A percentile compares a stretch with the other conserved stretches of the same genome.
Conservation (phyloP, 2,329 filamentous ascomycete species). For the Fusarium clavum region DNA sequence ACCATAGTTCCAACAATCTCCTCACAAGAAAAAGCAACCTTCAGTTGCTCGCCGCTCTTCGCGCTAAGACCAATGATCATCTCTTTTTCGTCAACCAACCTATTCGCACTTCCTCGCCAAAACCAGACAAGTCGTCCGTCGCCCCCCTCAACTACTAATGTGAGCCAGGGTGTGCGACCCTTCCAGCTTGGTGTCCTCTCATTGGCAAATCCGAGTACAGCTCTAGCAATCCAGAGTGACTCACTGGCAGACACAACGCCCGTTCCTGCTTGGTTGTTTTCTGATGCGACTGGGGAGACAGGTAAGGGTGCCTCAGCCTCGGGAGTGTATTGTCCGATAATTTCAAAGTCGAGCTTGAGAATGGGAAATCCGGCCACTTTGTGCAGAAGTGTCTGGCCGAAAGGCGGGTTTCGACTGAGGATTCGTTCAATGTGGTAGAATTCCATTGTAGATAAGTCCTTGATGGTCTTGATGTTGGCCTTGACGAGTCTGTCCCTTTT, state of each 20-base stretch:
- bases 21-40: conserved; percentile 84
- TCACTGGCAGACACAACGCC: background rate
- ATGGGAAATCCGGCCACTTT: conserved; percentile 76
- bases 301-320: background rate
- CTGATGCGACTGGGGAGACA: too few relatives aligned
- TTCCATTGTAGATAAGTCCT: conserved; percentile 74
- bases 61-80: conserved; percentile 68
- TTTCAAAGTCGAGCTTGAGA: conserved; percentile 56
- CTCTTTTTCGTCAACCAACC: conserved; percentile 69
- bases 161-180: conserved; percentile 73
- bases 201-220: conserved; percentile 79
- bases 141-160: conserved; percentile 75
- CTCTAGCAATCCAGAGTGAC: conserved; percentile 63
- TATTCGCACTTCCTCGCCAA: conserved; percentile 71
- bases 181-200: conserved; percentile 70
- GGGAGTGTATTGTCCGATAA: conserved; percentile 40
- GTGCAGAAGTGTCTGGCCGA: conserved; percentile 76
- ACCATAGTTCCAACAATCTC: conserved; percentile 76
- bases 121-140: conserved; percentile 71
- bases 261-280: background rate
- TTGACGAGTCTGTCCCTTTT: conserved; percentile 79
- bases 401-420: conserved; percentile 84
- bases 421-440: conserved; percentile 80
- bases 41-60: conserved; percentile 63
- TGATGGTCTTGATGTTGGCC: conserved; percentile 77